These are phyloP conservation scores for Phytophthora pseudosyringae DNA, from an alignment of 352 stramenopile genomes.

Conservation along the genomic window DNA sequence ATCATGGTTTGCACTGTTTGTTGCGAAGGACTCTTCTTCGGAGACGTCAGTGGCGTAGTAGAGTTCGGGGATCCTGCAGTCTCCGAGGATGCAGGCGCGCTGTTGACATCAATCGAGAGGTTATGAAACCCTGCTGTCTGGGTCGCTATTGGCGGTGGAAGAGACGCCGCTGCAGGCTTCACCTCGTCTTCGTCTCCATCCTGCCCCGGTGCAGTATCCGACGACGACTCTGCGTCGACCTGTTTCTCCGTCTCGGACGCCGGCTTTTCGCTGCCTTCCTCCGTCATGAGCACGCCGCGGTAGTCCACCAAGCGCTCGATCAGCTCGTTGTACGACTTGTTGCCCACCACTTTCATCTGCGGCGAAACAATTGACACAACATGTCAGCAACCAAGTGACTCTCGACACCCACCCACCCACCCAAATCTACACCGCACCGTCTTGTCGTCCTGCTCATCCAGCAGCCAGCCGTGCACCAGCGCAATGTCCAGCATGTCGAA, in stretches of 20 bases:
- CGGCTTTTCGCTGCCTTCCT: constrained; percentile 36
- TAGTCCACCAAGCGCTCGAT: constrained; percentile 95
- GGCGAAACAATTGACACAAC: constrained; percentile 8
- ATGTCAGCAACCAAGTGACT: constrained; percentile 4
- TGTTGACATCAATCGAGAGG: constrained; percentile 58
- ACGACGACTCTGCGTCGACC: neutral
- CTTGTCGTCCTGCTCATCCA: constrained; percentile 91
- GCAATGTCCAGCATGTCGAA: constrained; percentile 97
- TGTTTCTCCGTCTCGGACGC: constrained; percentile 15
- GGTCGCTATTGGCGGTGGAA: constrained; percentile 18
- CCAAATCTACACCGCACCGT: constrained; percentile 52
- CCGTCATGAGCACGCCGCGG: constrained; percentile 72
- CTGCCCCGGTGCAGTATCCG: constrained; percentile 2
- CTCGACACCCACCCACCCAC: neutral
- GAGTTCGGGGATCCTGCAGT: constrained; percentile 17
- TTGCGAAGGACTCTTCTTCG: constrained; percentile 69
- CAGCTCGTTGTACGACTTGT: constrained; percentile 98
- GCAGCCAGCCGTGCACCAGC: constrained; percentile 98
- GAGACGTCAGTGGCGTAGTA: constrained; percentile 31
- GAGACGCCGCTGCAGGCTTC: constrained; percentile 16
- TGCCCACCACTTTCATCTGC: constrained; percentile 77
- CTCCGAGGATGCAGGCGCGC: neutral
- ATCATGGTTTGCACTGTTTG: constrained; percentile 78
- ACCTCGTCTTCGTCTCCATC: constrained; percentile 22
- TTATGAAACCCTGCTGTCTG: constrained; percentile 31